A percentile compares a stretch with the other conserved stretches of the same genome.
These are phyloP conservation scores for Hygrophoropsis aurantiaca DNA, from an alignment of 768 basidiomycete genomes.

Conservation along the genomic window DNA sequence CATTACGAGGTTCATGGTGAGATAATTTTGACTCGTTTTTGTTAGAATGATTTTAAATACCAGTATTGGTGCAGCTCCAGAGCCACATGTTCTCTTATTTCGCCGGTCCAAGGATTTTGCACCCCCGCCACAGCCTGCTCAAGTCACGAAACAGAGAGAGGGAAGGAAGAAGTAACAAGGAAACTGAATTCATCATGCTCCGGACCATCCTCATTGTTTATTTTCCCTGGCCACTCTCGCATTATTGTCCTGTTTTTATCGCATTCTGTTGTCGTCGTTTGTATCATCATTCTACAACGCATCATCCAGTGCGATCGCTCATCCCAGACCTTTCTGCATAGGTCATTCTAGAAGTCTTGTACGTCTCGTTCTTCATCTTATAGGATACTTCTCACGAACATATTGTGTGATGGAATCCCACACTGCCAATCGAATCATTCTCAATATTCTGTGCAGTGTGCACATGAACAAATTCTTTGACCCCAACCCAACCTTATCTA, in stretches of 20 bases:
- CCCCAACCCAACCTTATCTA: too few species aligned
- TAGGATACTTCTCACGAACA: too few species aligned
- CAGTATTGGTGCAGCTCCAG: slow-evolving; percentile 58
- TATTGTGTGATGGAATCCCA: too few species aligned
- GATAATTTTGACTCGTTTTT: slow-evolving; percentile 12
- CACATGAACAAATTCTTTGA: too few species aligned
- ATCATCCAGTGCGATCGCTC: too few species aligned
- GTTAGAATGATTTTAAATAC: slow-evolving; percentile 6
- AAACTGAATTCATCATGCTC: slow-evolving; percentile 4
- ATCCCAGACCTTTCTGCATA: not conserved
- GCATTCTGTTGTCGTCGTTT: not conserved
- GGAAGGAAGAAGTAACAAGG: slow-evolving; percentile 38
- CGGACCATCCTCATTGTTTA: slow-evolving; percentile 20
- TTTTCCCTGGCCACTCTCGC: slow-evolving; percentile 18
- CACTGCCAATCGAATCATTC: too few species aligned
- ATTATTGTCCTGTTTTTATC: slow-evolving; percentile 10
- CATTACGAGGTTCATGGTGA: slow-evolving; percentile 96
- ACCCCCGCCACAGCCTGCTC: slow-evolving; percentile 42
- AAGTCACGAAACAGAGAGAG: slow-evolving; percentile 42
- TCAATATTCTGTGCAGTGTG: too few species aligned
- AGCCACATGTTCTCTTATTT: slow-evolving; percentile 93
- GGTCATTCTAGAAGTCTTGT: too few species aligned
- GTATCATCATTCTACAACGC: slow-evolving; percentile 1
- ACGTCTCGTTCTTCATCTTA: too few species aligned
- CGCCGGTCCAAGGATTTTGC: slow-evolving; percentile 74